A percentile compares a stretch with the other conserved stretches of the same genome.
These are phyloP conservation scores for Fomitopsis pinicola DNA, from an alignment of 1,284 basidiomycete genomes.

Conservation along the genomic window DNA sequence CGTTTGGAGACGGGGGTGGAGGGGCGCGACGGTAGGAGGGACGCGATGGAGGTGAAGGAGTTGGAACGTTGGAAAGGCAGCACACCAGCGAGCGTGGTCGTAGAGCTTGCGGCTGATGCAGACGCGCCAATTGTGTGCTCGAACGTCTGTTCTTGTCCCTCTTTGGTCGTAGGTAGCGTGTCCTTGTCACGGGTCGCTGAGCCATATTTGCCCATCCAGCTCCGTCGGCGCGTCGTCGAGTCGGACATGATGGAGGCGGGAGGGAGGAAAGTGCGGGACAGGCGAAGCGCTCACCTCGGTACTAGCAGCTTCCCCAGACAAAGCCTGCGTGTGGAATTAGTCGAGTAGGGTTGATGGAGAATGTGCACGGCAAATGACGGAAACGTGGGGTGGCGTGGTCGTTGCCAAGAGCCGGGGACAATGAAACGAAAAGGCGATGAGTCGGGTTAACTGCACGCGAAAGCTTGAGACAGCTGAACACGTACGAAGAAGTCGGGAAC, in stretches of 20 bases:
- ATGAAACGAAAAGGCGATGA: not conserved
- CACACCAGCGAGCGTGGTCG: slow-evolving; percentile 12
- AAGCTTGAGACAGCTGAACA: not conserved
- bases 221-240: slow-evolving; percentile 21
- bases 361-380: not conserved
- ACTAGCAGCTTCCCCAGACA: slow-evolving; percentile 21
- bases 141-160: slow-evolving; percentile 30
- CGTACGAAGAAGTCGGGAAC: slow-evolving; percentile 13
- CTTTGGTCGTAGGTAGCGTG: slow-evolving; percentile 26
- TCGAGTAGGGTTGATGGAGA: not conserved
- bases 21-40: slow-evolving; percentile 27
- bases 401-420: not conserved
- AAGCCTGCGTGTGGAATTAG: slow-evolving; percentile 16
- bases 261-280: slow-evolving; percentile 6
- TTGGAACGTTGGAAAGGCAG: slow-evolving; percentile 25
- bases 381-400: slow-evolving; percentile 1
- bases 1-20: slow-evolving; percentile 28
- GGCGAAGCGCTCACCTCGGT: slow-evolving; percentile 26
- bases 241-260: slow-evolving; percentile 21
- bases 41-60: slow-evolving; percentile 27
- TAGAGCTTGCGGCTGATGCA: slow-evolving; percentile 14
- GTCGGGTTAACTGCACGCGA: not conserved
- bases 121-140: slow-evolving; percentile 15
- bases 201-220: slow-evolving; percentile 28
- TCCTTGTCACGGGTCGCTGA: slow-evolving; percentile 21